These are phyloP conservation scores for Phytophthora constricta DNA, from an alignment of 352 stramenopile genomes.

Conservation along the genomic window DNA sequence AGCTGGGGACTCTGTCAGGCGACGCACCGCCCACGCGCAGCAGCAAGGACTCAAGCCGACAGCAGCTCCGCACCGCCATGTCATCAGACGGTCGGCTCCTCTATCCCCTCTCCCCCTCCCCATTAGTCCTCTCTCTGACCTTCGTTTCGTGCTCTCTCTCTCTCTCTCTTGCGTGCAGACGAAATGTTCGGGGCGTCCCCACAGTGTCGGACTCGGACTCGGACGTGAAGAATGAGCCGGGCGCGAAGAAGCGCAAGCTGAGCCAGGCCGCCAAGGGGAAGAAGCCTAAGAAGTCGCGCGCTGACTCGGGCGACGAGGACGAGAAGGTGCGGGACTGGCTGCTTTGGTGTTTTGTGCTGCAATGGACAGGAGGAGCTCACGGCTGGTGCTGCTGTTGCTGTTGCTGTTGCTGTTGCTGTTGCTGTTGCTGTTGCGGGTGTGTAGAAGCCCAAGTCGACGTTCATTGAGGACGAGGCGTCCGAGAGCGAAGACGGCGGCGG, in stretches of 20 bases:
- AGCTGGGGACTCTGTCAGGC: too few species aligned
- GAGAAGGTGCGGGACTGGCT: conserved; percentile 51
- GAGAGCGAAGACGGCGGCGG: conserved; percentile 81
- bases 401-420: too few species aligned
- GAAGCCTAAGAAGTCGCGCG: conserved; percentile 69
- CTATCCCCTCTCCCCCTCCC: background rate
- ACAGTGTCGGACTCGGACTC: conserved; percentile 89
- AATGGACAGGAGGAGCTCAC: too few species aligned
- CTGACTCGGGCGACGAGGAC: conserved; percentile 61
- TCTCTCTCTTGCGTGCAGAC: conserved; percentile 49
- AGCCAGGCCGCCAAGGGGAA: conserved; percentile 57
- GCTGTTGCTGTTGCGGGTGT: background rate
- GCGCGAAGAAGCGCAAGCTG: conserved; percentile 76
- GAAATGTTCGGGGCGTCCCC: conserved; percentile 72
- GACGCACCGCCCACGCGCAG: too few species aligned
- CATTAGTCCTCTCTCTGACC: background rate
- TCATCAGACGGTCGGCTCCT: conserved; percentile 33
- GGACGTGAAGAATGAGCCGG: conserved; percentile 56
- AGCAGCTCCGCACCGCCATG: conserved; percentile 15
- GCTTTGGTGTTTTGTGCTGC: background rate
- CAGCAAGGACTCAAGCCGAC: too few species aligned
- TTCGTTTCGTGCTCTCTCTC: background rate
- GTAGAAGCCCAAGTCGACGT: conserved; percentile 80
- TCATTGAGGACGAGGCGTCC: conserved; percentile 90
- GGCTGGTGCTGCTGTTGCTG: too few species aligned